Evolutionary conservation across 345 rosid genomes (phyloP).

Genomic region (Sonneratia alba): DNA sequence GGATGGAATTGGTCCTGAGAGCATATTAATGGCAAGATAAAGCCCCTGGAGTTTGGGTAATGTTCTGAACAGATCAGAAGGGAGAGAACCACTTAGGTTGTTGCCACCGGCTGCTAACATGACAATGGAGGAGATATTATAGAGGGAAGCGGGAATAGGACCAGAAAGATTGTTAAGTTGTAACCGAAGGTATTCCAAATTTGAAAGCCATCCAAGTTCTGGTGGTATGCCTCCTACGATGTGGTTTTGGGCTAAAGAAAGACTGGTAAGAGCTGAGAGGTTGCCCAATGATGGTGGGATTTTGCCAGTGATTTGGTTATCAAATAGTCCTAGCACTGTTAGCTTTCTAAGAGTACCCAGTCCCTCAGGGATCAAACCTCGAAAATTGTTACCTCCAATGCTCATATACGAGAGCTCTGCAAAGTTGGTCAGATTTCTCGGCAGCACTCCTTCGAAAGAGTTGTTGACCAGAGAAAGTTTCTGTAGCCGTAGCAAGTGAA

Average conservation of each 20-base stretch:
- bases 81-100: constrained; percentile 18
- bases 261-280: constrained; percentile 1
- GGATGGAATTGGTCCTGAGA: not conserved
- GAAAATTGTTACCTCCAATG: not conserved
- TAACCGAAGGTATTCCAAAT: constrained; percentile 6
- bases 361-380: constrained; percentile 9
- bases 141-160: constrained; percentile 18
- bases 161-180: constrained; percentile 19
- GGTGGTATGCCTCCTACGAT: constrained; percentile 13
- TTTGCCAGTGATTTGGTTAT: too few species aligned
- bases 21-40: not conserved
- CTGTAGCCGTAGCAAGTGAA: too few species aligned
- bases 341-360: constrained; percentile 9
- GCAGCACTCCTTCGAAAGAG: constrained; percentile 5
- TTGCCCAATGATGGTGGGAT: constrained; percentile 6
- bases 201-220: constrained; percentile 15
- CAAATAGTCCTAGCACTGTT: not conserved
- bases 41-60: constrained; percentile 1
- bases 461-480: constrained; percentile 1
- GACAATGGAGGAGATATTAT: constrained; percentile 20
- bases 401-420: not conserved
- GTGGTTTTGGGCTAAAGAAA: constrained; percentile 3
- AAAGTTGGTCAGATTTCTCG: constrained; percentile 6
- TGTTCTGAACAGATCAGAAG: constrained; percentile 11
- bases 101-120: not conserved